Percentiles rank a stretch among this genome's conserved stretches.
Evolutionary conservation across 805 yeast species (phyloP).

Genomic region (Kodamaea lidongshanica): DNA sequence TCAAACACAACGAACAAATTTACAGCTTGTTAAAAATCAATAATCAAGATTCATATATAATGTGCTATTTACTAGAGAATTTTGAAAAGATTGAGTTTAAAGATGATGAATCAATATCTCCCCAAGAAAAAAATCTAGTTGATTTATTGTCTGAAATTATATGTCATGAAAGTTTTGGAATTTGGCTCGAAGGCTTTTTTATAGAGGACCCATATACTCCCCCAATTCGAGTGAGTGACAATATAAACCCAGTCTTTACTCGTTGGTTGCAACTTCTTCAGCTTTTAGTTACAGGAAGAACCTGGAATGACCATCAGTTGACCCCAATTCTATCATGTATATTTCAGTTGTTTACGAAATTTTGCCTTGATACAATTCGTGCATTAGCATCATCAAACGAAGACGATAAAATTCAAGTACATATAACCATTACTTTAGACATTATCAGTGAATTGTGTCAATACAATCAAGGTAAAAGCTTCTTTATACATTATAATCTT

Average conservation of each 20-base stretch:
- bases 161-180: conserved; percentile 12
- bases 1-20: conserved; percentile 2
- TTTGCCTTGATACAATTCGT: conserved; percentile 9
- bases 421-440: conserved; percentile 29
- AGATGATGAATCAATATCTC: conserved; percentile 2
- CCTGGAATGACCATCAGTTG: conserved; percentile 36
- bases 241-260: conserved; percentile 1
- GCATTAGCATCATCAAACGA: conserved; percentile 3
- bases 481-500: conserved; percentile 35
- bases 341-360: conserved; percentile 21
- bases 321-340: conserved; percentile 39
- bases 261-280: conserved; percentile 23
- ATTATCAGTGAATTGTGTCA: conserved; percentile 37
- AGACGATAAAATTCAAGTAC: conserved; percentile 9
- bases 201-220: not conserved
- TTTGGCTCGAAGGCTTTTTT: conserved; percentile 5
- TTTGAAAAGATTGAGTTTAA: conserved; percentile 7
- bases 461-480: conserved; percentile 35
- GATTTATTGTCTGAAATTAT: conserved; percentile 6
- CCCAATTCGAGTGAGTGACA: conserved; percentile 1
- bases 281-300: conserved; percentile 32
- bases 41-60: not conserved
- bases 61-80: conserved; percentile 5
- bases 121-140: conserved; percentile 1
- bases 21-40: conserved; percentile 5